Evolutionary conservation across 345 rosid genomes (phyloP).

Genomic region (sweet orange (Citrus sinensis)): DNA sequence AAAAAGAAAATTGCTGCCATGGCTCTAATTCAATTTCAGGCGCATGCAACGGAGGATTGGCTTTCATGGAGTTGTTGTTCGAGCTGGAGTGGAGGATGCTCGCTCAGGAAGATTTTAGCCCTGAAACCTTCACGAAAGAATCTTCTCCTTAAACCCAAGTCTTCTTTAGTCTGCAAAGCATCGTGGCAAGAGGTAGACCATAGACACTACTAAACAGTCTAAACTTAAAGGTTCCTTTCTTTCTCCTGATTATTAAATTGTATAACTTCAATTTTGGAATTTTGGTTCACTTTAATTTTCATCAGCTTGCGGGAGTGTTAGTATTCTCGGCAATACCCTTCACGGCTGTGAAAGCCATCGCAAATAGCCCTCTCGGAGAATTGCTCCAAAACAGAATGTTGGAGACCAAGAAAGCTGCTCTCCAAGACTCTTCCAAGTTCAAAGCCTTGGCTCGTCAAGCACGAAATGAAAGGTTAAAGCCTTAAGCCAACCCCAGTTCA

Average conservation of each 20-base stretch:
- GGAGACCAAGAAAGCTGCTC: conserved; percentile 67
- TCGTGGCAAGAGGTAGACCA: conserved; percentile 78
- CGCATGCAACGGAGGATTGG: neutral
- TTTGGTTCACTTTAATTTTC: neutral
- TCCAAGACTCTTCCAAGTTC: conserved; percentile 51
- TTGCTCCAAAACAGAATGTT: conserved; percentile 59
- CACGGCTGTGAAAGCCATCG: conserved; percentile 89
- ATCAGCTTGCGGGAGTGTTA: conserved; percentile 84
- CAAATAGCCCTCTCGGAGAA: conserved; percentile 82
- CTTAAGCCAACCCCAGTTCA: no score
- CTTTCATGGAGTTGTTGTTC: conserved; percentile 3
- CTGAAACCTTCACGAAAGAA: neutral
- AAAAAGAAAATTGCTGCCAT: neutral
- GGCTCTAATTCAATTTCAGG: neutral
- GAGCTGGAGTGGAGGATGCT: neutral
- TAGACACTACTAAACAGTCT: no score
- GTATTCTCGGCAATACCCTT: conserved; percentile 90
- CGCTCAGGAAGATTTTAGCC: neutral
- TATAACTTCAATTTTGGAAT: neutral
- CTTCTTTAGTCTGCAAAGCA: conserved; percentile 51
- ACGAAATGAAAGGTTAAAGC: conserved; percentile 63
- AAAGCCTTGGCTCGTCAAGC: conserved; percentile 60
- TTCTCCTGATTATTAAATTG: no score
- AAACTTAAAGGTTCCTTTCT: neutral
- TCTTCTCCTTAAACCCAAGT: conserved; percentile 1